Conservation (phyloP, 176 grass and related monocot species). For the Tillandsia leiboldiana region DNA sequence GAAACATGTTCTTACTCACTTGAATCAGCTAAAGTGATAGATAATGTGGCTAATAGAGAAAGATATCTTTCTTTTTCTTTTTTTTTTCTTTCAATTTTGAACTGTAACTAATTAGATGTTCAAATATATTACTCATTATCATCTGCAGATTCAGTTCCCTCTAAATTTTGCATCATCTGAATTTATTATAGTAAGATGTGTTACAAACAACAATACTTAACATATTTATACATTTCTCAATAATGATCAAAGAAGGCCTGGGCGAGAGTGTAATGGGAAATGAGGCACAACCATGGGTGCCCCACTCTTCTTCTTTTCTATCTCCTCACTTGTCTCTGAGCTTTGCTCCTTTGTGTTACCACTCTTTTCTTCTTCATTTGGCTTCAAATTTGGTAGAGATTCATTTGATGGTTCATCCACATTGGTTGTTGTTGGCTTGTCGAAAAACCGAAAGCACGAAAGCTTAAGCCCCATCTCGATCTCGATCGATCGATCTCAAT, state of each 20-base stretch:
- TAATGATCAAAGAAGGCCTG: background rate
- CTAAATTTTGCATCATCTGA: too few relatives aligned
- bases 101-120: too few relatives aligned
- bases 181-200: too few relatives aligned
- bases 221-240: background rate
- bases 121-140: too few relatives aligned
- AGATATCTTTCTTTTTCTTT: too few relatives aligned
- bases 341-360: background rate
- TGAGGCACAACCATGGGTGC: background rate
- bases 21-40: too few relatives aligned
- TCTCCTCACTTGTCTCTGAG: background rate
- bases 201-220: background rate
- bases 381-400: background rate
- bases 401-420: background rate
- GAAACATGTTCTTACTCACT: too few relatives aligned
- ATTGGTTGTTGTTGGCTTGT: background rate
- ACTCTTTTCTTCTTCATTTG: background rate
- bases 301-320: background rate
- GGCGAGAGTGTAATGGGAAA: slow-evolving; percentile 6
- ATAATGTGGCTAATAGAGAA: too few relatives aligned
- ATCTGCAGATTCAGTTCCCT: too few relatives aligned
- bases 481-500: background rate
- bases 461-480: background rate
- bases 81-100: too few relatives aligned
- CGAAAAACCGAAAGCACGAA: background rate